These are phyloP conservation scores for Salix dunnii DNA, from an alignment of 345 rosid genomes.

Conservation along the genomic window DNA sequence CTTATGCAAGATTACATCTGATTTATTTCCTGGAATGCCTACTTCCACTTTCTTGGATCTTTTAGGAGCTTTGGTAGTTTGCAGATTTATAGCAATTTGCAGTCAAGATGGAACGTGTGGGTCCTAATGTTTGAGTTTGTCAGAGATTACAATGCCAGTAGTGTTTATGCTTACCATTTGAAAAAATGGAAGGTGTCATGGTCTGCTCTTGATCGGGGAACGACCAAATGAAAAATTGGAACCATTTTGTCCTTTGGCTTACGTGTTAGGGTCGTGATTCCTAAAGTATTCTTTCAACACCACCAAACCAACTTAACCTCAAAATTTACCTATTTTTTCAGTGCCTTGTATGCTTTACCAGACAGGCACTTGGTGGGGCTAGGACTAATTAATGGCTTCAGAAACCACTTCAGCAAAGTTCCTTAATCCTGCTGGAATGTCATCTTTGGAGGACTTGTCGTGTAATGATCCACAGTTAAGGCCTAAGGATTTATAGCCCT, in stretches of 20 bases:
- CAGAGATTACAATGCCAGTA: not conserved
- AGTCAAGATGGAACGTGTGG: not conserved
- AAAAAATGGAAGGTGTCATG: slow-evolving; percentile 1
- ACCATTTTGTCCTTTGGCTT: not conserved
- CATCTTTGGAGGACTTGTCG: not conserved
- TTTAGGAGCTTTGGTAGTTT: not conserved
- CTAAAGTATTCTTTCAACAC: not conserved
- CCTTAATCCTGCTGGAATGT: not conserved
- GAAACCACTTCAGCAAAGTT: not conserved
- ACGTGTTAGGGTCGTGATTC: not conserved
- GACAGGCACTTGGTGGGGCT: not conserved
- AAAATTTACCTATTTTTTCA: not conserved
- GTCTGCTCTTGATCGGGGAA: not conserved
- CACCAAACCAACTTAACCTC: not conserved
- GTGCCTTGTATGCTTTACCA: not conserved
- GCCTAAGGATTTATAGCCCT: not conserved
- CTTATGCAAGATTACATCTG: not conserved
- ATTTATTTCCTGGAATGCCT: not conserved
- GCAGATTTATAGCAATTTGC: not conserved
- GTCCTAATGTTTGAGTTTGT: slow-evolving; percentile 4
- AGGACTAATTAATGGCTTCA: not conserved
- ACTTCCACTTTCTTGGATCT: not conserved
- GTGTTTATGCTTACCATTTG: slow-evolving; percentile 13
- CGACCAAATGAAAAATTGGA: not conserved
- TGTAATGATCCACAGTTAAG: not conserved